A percentile compares a stretch with the other conserved stretches of the same genome.
Evolutionary conservation across 768 basidiomycete genomes (phyloP).

Genomic region (Lyophyllum shimeji): DNA sequence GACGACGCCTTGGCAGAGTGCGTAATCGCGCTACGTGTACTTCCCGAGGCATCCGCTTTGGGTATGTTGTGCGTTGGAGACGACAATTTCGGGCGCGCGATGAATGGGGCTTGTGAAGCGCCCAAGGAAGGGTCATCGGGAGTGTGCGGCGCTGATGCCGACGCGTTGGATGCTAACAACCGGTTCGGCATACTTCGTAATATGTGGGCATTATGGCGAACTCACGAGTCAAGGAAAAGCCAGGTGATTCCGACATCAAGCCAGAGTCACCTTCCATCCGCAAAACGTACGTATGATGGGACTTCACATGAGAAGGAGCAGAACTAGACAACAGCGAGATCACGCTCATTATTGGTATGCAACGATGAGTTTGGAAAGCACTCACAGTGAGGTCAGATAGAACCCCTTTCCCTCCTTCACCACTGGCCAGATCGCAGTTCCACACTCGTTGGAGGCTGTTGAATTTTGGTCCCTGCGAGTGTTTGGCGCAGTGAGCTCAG

Average conservation of each 20-base stretch:
- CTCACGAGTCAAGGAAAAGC: conserved; percentile 27
- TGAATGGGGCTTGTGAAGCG: not conserved
- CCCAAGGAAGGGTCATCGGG: not conserved
- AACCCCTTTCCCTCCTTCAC: conserved; percentile 19
- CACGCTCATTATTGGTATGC: not conserved
- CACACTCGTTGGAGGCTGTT: conserved; percentile 16
- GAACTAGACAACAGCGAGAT: conserved; percentile 2
- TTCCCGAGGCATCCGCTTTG: not conserved
- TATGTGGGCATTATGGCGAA: not conserved
- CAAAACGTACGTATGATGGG: conserved; percentile 8
- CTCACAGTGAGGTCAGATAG: conserved; percentile 26
- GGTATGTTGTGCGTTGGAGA: not conserved
- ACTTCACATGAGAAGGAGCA: not conserved
- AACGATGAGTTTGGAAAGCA: not conserved
- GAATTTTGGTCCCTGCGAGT: conserved; percentile 1
- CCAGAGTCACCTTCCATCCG: conserved; percentile 25
- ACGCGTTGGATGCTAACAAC: not conserved
- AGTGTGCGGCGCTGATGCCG: not conserved
- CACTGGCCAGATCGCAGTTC: conserved; percentile 20
- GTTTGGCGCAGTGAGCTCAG: not conserved
- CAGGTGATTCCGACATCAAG: conserved; percentile 20
- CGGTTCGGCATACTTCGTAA: not conserved
- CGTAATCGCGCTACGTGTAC: not conserved
- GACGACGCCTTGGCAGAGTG: too few species aligned
- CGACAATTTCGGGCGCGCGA: not conserved